Evolutionary conservation across 139 green algal species (phyloP), one percentile per base, ranked within the genome.

Genomic region (Coelastrella sp.): DNA sequence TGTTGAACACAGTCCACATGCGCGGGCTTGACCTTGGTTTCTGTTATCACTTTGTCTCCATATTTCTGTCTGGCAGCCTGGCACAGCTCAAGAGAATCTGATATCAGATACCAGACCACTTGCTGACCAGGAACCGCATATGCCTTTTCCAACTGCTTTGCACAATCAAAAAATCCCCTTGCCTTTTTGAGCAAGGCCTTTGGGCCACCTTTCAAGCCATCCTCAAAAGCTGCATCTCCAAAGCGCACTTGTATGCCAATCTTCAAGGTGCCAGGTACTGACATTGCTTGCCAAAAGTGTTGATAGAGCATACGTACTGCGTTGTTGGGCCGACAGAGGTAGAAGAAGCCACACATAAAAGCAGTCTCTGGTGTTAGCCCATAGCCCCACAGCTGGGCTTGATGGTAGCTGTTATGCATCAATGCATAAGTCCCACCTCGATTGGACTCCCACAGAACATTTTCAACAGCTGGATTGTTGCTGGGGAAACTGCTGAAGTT

Each of bases 301-400:
- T 68, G 35, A 61, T 90, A 90, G 1, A 27, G n/a, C 0, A 22
- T 17, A 11, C 49, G 19, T 6, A 90, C 63, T 49, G 76, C 61
- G n/a, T 59, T 35, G 8, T 79, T 85, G 4, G 87, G 87, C 3
- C 24, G 65, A 59, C 85, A 90, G 9, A 90, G 59, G 9, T 24
- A 90, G 27, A 90, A 90, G 76, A 90, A 90, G 58, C 87, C 87
- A 19, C 87, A 90, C 87, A 90, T 90, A 60, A 90, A 90, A 7
- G 60, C 87, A 12, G 85, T 12, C 19, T 85, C 61, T 1, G 87
- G 87, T 0, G 15, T 57, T 3, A 90, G 11, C 14, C 87, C 87
- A 6, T 68, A 17, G 27, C 61, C 75, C 87, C 75, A 85, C 25
- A 90, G 86, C 24, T 65, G 49, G 10, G 57, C 15, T 35, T n/a